Percentiles rank a stretch among this genome's conserved stretches.
phyloP scores from a whole-genome alignment of 768 basidiomycete species.

The Russula earlei region DNA sequence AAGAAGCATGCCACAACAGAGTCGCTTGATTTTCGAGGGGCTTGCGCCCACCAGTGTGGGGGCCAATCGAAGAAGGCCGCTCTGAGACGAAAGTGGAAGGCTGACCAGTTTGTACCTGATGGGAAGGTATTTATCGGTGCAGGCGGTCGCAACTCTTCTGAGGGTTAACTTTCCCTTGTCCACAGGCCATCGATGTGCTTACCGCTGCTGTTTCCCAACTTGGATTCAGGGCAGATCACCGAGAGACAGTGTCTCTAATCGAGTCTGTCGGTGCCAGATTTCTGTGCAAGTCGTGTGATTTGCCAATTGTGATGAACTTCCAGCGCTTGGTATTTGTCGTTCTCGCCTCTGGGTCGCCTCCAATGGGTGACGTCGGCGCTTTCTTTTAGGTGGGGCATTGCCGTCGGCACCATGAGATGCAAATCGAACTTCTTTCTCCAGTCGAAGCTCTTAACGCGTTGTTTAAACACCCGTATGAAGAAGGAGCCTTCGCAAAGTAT shows the following conservation, averaged over 20 bases:
- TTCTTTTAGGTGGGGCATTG: constrained; percentile 9
- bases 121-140: constrained; percentile 34
- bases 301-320: constrained; percentile 14
- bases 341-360: neutral
- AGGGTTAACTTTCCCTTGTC: neutral
- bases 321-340: constrained; percentile 7
- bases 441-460: neutral
- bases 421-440: neutral
- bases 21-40: constrained; percentile 48
- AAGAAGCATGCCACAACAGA: constrained; percentile 30
- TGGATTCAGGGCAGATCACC: neutral
- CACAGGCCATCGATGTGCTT: constrained; percentile 14
- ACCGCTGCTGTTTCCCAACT: constrained; percentile 1
- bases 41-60: constrained; percentile 51
- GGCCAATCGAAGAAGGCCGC: constrained; percentile 22
- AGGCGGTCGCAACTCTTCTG: neutral
- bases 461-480: neutral
- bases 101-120: constrained; percentile 48
- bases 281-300: constrained; percentile 13
- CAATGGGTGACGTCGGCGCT: neutral
- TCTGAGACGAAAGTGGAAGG: constrained; percentile 34
- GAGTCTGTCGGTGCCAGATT: neutral
- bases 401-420: constrained; percentile 15
- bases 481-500: constrained; percentile 4
- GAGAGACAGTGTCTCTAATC: neutral